phyloP scores from a whole-genome alignment of 352 stramenopile species.

The Phytophthora pluvialis region DNA sequence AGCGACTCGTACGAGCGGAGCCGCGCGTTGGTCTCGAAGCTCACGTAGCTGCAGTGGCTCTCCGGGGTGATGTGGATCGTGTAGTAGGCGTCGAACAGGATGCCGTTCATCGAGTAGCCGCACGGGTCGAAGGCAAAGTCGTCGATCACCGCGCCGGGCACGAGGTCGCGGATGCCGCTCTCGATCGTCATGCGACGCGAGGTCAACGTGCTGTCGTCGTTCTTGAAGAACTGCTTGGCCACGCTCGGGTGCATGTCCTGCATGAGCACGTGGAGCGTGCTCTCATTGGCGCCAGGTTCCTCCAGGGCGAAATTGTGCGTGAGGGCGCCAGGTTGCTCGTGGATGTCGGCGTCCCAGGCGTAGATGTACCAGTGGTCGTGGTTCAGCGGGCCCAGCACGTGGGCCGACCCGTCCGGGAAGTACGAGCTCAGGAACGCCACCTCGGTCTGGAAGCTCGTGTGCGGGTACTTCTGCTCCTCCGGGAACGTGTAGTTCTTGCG shows the following conservation, averaged over 20 bases:
- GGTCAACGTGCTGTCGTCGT: constrained; percentile 65
- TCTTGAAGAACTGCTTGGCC: constrained; percentile 89
- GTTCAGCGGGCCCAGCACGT: constrained; percentile 95
- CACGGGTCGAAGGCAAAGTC: constrained; percentile 98
- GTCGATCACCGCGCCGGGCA: constrained; percentile 96
- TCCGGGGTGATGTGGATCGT: constrained; percentile 99
- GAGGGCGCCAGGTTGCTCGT: constrained; percentile 38
- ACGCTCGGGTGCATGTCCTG: constrained; percentile 86
- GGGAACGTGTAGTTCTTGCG: constrained; percentile 99
- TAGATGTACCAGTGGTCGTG: constrained; percentile 99
- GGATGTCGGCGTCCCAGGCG: constrained; percentile 93
- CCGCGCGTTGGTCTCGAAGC: constrained; percentile 98
- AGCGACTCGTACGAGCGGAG: constrained; percentile 90
- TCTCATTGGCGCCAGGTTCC: constrained; percentile 51
- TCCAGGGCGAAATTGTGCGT: constrained; percentile 24
- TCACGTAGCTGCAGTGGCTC: constrained; percentile 96
- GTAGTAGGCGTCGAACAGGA: constrained; percentile 98
- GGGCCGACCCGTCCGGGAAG: constrained; percentile 85
- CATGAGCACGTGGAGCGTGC: constrained; percentile 86
- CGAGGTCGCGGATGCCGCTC: constrained; percentile 95
- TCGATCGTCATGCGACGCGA: constrained; percentile 93
- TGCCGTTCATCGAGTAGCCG: constrained; percentile 99
- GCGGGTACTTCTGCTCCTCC: constrained; percentile 97
- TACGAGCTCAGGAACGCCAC: constrained; percentile 95
- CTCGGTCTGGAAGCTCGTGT: constrained; percentile 97